Evolutionary conservation across 352 stramenopile genomes (phyloP).

Genomic region (Pythium chondricola): DNA sequence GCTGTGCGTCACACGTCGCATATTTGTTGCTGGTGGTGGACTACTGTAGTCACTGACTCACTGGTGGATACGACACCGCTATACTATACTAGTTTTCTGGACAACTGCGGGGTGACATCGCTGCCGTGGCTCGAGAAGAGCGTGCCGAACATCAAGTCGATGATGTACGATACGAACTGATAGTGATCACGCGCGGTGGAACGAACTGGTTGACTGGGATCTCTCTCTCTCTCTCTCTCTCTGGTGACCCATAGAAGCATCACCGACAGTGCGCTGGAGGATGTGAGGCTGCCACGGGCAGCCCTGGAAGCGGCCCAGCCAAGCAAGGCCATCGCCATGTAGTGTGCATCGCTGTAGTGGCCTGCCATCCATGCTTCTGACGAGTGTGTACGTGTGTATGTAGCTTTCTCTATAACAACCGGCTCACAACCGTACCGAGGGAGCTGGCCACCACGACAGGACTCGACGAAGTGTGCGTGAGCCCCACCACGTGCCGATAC

Average conservation of each 20-base stretch:
- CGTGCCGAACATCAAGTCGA: background rate
- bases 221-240: background rate
- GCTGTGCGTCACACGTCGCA: background rate
- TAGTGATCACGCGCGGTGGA: too few relatives aligned
- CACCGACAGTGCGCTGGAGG: background rate
- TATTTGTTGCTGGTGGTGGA: too few relatives aligned
- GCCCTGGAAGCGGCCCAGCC: too few relatives aligned
- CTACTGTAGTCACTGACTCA: too few relatives aligned
- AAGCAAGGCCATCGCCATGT: too few relatives aligned
- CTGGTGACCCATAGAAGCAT: background rate
- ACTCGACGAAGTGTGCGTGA: background rate
- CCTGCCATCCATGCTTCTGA: too few relatives aligned
- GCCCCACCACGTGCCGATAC: background rate
- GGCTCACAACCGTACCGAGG: background rate
- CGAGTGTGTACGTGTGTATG: too few relatives aligned
- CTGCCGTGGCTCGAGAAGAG: background rate
- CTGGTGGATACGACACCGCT: background rate
- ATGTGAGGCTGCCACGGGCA: too few relatives aligned
- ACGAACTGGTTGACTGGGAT: too few relatives aligned
- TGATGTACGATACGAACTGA: too few relatives aligned
- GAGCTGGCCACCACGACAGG: background rate
- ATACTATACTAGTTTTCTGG: background rate
- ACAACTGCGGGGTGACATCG: background rate
- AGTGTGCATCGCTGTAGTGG: too few relatives aligned
- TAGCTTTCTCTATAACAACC: background rate